Evolutionary conservation across 192 early-diverging fungal genomes (phyloP).

Genomic region (Umbelopsis isabellina): DNA sequence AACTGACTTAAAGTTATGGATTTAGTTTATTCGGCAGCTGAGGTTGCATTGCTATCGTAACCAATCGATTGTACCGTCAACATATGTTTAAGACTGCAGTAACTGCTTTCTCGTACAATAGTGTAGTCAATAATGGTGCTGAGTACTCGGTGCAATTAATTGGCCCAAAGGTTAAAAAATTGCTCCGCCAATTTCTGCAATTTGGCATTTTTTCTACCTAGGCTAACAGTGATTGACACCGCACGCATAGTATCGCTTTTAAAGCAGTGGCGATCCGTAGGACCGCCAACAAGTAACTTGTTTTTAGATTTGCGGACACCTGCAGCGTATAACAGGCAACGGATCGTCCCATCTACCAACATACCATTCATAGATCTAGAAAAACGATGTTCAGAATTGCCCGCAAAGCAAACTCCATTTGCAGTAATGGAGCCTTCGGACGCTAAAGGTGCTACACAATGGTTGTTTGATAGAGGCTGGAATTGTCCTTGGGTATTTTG

Average conservation of each 20-base stretch:
- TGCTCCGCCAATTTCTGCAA: too few relatives aligned
- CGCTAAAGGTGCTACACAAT: constrained; percentile 1
- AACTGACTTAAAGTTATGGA: too few relatives aligned
- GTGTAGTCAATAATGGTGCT: too few relatives aligned
- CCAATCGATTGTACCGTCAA: too few relatives aligned
- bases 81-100: too few relatives aligned
- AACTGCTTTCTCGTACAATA: too few relatives aligned
- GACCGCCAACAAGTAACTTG: constrained; percentile 17
- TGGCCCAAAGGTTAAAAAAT: too few relatives aligned
- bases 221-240: constrained; percentile 4
- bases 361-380: constrained; percentile 37
- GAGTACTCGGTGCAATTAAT: too few relatives aligned
- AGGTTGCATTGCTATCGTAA: too few relatives aligned
- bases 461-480: constrained; percentile 41
- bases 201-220: too few relatives aligned
- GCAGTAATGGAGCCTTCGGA: constrained; percentile 38
- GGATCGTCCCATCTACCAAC: constrained; percentile 42
- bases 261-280: not conserved
- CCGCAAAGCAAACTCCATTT: constrained; percentile 44
- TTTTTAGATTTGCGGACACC: constrained; percentile 40
- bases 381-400: constrained; percentile 38
- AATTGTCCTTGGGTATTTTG: constrained; percentile 34
- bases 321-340: constrained; percentile 17
- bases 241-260: constrained; percentile 14
- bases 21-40: too few relatives aligned